These are phyloP conservation scores for Malus hybrid DNA, from an alignment of 331 rosid species.

Conservation along the genomic window DNA sequence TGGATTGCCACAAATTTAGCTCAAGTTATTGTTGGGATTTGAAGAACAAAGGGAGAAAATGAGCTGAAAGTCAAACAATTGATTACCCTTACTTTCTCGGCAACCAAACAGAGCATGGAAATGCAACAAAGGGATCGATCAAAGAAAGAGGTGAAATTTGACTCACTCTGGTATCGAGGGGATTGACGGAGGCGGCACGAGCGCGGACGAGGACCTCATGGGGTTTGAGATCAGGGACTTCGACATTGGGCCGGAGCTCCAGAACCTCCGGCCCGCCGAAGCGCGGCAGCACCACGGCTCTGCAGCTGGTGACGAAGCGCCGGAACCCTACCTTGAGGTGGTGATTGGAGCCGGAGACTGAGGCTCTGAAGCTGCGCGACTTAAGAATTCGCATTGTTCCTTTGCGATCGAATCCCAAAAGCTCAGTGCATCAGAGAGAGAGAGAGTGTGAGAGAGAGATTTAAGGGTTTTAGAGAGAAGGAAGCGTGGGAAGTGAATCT, in stretches of 20 bases:
- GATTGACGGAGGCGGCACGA: slow-evolving; percentile 80
- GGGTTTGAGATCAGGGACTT: slow-evolving; percentile 59
- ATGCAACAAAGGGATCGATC: background rate
- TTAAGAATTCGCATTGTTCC: slow-evolving; percentile 41
- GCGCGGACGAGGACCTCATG: slow-evolving; percentile 72
- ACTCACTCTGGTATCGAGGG: slow-evolving; percentile 78
- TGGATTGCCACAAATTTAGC: background rate
- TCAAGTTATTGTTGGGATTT: background rate
- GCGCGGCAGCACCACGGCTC: slow-evolving; percentile 64
- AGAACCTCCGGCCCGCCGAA: slow-evolving; percentile 80
- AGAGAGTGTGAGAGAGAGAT: background rate
- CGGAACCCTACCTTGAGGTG: slow-evolving; percentile 14
- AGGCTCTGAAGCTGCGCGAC: slow-evolving; percentile 3
- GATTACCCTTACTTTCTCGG: background rate
- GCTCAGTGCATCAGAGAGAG: background rate
- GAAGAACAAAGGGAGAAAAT: background rate
- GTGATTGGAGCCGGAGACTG: background rate
- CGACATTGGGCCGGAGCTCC: slow-evolving; percentile 42
- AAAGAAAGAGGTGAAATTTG: background rate
- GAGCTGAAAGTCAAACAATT: background rate
- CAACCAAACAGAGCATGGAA: background rate
- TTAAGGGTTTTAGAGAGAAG: background rate
- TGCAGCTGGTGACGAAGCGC: slow-evolving; percentile 41
- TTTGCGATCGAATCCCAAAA: background rate
- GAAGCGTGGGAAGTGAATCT: background rate